A percentile compares a stretch with the other conserved stretches of the same genome.
Conservation (phyloP, 2,329 filamentous ascomycete species). For the Graphilbum ipis-grandicollis region DNA sequence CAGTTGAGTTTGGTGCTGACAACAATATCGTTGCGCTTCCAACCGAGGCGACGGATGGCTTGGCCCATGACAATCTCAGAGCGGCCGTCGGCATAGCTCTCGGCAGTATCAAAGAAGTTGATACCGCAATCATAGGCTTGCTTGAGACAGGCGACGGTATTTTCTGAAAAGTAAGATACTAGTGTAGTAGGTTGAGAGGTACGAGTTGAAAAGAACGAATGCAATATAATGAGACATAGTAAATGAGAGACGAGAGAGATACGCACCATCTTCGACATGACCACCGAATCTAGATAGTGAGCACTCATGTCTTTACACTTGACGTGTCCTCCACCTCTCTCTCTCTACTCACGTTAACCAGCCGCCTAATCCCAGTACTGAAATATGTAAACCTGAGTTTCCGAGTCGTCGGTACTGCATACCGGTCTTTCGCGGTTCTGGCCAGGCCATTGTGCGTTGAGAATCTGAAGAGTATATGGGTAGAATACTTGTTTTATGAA, state of each 20-base stretch:
- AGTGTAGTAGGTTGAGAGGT: not conserved
- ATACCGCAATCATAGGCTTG: slow-evolving; percentile 41
- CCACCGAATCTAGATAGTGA: slow-evolving; percentile 14
- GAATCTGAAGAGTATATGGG: too few relatives aligned
- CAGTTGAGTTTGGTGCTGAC: slow-evolving; percentile 40
- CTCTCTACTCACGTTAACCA: slow-evolving; percentile 33
- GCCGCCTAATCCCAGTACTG: slow-evolving; percentile 45
- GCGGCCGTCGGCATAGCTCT: slow-evolving; percentile 33
- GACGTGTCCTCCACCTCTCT: too few relatives aligned
- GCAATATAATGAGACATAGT: too few relatives aligned
- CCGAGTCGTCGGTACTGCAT: slow-evolving; percentile 25
- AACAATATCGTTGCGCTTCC: slow-evolving; percentile 36
- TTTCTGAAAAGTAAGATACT: slow-evolving; percentile 20
- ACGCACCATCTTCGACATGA: slow-evolving; percentile 15
- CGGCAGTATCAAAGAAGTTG: slow-evolving; percentile 47
- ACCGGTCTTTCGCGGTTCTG: slow-evolving; percentile 25
- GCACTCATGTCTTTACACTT: too few relatives aligned
- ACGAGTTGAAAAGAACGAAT: too few relatives aligned
- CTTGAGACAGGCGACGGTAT: slow-evolving; percentile 43
- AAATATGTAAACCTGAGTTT: slow-evolving; percentile 46
- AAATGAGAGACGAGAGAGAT: too few relatives aligned
- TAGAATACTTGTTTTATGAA: too few relatives aligned
- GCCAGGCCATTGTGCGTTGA: slow-evolving; percentile 23
- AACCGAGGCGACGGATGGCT: slow-evolving; percentile 32
- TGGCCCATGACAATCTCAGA: slow-evolving; percentile 33